Conservation (phyloP, 345 rosid species). For the Kernera saxatilis region DNA sequence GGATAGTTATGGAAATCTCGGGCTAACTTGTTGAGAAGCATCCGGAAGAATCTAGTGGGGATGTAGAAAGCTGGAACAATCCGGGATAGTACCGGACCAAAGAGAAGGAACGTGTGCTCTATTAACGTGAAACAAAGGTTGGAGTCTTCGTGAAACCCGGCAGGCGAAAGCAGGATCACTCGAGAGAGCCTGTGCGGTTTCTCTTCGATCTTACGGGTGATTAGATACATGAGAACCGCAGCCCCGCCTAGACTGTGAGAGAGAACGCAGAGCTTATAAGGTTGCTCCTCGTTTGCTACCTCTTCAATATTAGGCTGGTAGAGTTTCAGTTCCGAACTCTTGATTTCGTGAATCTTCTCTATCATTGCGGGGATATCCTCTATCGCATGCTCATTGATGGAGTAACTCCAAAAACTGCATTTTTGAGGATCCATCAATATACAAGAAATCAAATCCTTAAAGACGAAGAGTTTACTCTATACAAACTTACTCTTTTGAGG, state of each 20-base stretch:
- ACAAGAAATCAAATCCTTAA: background rate
- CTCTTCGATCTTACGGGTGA: constrained; percentile 59
- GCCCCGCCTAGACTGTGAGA: constrained; percentile 97
- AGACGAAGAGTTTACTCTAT: background rate
- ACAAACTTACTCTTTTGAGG: constrained; percentile 63
- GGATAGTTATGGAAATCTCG: constrained; percentile 93
- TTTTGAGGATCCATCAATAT: background rate
- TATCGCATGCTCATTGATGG: constrained; percentile 84
- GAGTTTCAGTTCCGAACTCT: constrained; percentile 67
- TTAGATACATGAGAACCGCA: constrained; percentile 65
- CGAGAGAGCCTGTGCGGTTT: constrained; percentile 79
- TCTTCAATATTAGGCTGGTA: constrained; percentile 52
- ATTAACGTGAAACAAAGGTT: constrained; percentile 42
- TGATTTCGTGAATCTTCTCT: constrained; percentile 85
- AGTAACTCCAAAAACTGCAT: constrained; percentile 84
- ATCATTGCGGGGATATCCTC: constrained; percentile 89
- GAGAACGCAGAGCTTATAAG: constrained; percentile 77
- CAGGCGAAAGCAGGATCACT: constrained; percentile 78
- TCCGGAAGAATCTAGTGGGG: constrained; percentile 87
- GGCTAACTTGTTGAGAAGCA: constrained; percentile 88
- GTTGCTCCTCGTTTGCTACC: constrained; percentile 52
- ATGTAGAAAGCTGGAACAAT: constrained; percentile 77
- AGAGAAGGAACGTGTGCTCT: constrained; percentile 44
- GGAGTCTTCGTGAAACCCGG: constrained; percentile 86
- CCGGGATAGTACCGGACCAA: constrained; percentile 46